phyloP scores from a whole-genome alignment of 345 rosid species.

The Dipteronia sinensis region DNA sequence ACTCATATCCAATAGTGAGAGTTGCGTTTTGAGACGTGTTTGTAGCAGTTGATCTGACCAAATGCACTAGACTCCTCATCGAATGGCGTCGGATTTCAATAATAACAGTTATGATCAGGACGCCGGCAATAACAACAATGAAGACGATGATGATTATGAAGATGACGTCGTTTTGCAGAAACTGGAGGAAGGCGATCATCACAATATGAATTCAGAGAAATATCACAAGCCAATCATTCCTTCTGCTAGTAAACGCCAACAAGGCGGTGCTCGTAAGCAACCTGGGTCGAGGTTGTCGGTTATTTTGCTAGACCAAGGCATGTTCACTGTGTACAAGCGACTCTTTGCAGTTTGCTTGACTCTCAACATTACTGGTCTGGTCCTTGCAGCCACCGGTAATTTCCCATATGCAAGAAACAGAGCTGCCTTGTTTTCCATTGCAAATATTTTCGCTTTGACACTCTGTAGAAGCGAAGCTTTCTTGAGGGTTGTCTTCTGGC shows the following conservation, averaged over 20 bases:
- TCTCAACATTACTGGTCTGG: constrained; percentile 52
- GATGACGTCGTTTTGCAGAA: constrained; percentile 13
- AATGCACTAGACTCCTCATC: too few relatives aligned
- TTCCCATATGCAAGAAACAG: constrained; percentile 68
- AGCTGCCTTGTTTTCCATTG: constrained; percentile 66
- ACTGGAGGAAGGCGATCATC: constrained; percentile 45
- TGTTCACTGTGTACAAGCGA: constrained; percentile 76
- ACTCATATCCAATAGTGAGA: too few relatives aligned
- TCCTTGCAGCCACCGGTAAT: constrained; percentile 59
- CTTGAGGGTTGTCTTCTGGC: constrained; percentile 60
- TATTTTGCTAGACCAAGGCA: constrained; percentile 80
- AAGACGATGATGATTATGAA: constrained; percentile 23
- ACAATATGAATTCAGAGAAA: constrained; percentile 19
- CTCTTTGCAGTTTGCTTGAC: constrained; percentile 53
- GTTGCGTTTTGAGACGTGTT: too few relatives aligned
- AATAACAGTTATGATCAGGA: constrained; percentile 38
- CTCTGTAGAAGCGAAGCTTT: constrained; percentile 79
- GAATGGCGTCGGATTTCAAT: too few relatives aligned
- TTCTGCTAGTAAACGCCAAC: constrained; percentile 36
- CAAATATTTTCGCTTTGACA: constrained; percentile 68
- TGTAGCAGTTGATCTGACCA: too few relatives aligned
- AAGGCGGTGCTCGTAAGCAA: constrained; percentile 42
- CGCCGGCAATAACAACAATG: constrained; percentile 2
- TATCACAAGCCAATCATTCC: constrained; percentile 23
- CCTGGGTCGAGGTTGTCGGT: constrained; percentile 55